Percentiles rank a stretch among this genome's conserved stretches.
These are phyloP conservation scores for Trichomonascaceae sp. DNA, from an alignment of 1,139 yeast species.

Conservation along the genomic window DNA sequence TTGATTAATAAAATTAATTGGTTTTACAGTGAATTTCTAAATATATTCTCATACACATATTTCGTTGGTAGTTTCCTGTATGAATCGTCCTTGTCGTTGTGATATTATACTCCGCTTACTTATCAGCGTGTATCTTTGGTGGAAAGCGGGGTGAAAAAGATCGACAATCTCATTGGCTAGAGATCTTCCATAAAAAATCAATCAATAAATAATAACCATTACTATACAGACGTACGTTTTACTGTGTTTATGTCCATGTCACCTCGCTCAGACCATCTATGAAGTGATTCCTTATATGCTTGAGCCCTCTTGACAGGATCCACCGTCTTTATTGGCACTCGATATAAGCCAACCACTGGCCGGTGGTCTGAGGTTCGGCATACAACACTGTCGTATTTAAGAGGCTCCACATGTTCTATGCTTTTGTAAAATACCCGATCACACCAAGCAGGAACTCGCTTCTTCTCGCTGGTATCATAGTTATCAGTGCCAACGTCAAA, in stretches of 20 bases:
- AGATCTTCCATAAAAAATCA: background rate
- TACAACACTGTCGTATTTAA: constrained; percentile 23
- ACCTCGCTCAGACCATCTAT: constrained; percentile 20
- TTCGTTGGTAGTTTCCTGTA: too few species aligned
- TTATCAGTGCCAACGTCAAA: constrained; percentile 73
- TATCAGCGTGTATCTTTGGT: too few species aligned
- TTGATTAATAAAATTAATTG: too few species aligned
- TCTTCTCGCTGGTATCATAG: constrained; percentile 87
- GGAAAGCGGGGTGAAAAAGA: too few species aligned
- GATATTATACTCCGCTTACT: too few species aligned
- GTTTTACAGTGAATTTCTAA: too few species aligned
- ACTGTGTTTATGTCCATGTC: constrained; percentile 1
- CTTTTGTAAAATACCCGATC: constrained; percentile 67
- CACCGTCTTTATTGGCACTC: constrained; percentile 57
- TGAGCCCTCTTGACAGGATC: constrained; percentile 50
- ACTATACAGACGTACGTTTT: background rate
- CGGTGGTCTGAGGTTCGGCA: constrained; percentile 80
- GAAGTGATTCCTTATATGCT: constrained; percentile 39
- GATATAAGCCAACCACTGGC: constrained; percentile 77
- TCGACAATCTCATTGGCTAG: background rate
- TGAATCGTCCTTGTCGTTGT: too few species aligned
- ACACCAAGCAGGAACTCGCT: constrained; percentile 95
- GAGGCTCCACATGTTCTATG: constrained; percentile 17
- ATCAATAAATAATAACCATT: background rate
- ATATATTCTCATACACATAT: too few species aligned